These are phyloP conservation scores for Gillenia trifoliata DNA, from an alignment of 306 rosid species.

Conservation along the genomic window DNA sequence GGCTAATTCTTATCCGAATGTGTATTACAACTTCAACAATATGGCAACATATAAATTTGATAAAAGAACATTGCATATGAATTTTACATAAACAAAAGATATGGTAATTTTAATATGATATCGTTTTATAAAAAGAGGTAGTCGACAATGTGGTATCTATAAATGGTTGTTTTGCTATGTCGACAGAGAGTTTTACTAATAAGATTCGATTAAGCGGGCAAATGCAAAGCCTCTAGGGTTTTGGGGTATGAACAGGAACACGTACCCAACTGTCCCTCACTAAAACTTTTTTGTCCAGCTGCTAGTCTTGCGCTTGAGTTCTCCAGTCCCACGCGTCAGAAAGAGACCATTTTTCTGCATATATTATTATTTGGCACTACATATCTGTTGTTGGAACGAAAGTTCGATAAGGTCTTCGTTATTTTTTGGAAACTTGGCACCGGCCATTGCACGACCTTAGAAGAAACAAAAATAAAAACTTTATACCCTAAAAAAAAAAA, in stretches of 20 bases:
- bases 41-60: no score
- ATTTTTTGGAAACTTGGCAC: conserved; percentile 26
- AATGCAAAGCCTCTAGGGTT: not conserved
- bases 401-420: conserved; percentile 37
- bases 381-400: conserved; percentile 17
- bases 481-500: conserved; percentile 18
- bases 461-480: conserved; percentile 6
- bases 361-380: not conserved
- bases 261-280: not conserved
- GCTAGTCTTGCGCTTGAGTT: conserved; percentile 26
- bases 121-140: not conserved
- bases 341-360: not conserved
- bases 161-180: not conserved
- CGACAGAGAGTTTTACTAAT: not conserved
- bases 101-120: no score
- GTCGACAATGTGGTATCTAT: not conserved
- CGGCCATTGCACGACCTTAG: conserved; percentile 84
- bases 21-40: no score
- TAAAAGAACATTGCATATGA: not conserved
- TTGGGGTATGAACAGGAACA: not conserved
- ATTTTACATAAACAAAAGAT: not conserved
- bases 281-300: not conserved
- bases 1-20: not conserved
- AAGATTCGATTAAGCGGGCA: not conserved
- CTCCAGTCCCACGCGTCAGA: conserved; percentile 39